Base-by-base conservation (phyloP, 768 basidiomycete genomes). In the Rhodocollybia butyracea region DNA sequence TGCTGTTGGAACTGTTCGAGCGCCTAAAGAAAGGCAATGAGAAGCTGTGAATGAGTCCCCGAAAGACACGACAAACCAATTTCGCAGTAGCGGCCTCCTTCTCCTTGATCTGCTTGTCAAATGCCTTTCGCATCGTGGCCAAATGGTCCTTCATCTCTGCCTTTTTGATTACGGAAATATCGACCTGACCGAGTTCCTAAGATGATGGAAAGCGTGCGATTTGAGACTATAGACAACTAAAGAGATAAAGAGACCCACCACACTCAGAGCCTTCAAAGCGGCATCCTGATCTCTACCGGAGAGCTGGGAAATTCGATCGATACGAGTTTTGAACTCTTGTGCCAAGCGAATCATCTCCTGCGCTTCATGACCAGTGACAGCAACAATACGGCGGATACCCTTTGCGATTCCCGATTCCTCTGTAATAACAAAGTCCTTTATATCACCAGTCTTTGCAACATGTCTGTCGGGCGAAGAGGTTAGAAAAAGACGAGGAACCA, bases 391-490 rank as follows among this genome's bases (percentile, higher is more conserved):
- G 47, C 97, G 88, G 60, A 98, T 96, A 38, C 97, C 97, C 75
- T 98, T 98, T 6, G 97, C 97, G 63, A 98, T 98, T 31, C 95
- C 95, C 3, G 91, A 91, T 70, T 98, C 97, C 64, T 98, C 97
- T 5, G 83, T 88, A 58, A 99, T 89, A 27, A 95, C 87, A 68
- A 99, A 89, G 66, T 93, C 89, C 72, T 96, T 95, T 80, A 99
- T 98, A 63, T 95, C 93, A 17, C 95, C 93, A 0, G 97, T 99
- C 72, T 87, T 91, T n/a, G 84, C 82, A 53, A 99, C 97, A 67
- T 99, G 97, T 1, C 92, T 94, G 53, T 3, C n/a, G n/a, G n/a
- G 6, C 55, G 27, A 19, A 27, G 24, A 17, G 29, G 21, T 46
- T 31, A 42, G 31, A 41, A 39, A 19, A 19, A 22, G 8, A 56